Evolutionary conservation across 2,329 filamentous ascomycete genomes (phyloP).

Genomic region (Colletotrichum limetticola): DNA sequence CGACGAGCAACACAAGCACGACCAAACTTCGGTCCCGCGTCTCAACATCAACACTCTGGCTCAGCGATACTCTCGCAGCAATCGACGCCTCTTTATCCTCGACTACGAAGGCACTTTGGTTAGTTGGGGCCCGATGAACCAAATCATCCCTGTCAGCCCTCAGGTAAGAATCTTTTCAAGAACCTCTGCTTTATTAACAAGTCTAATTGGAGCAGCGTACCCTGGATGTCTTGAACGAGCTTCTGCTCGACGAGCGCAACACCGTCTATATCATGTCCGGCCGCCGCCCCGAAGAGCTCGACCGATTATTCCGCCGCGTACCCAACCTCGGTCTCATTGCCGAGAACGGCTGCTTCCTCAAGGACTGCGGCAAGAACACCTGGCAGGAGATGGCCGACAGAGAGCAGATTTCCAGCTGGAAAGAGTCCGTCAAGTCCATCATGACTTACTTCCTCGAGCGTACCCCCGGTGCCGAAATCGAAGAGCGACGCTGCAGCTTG

Average conservation of each 20-base stretch:
- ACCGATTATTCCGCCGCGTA: constrained; percentile 85
- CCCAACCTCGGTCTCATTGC: constrained; percentile 89
- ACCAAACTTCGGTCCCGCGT: constrained; percentile 87
- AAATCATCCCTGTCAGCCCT: constrained; percentile 87
- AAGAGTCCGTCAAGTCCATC: constrained; percentile 83
- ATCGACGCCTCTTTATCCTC: constrained; percentile 83
- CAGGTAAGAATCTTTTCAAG: constrained; percentile 51
- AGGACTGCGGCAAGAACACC: constrained; percentile 71
- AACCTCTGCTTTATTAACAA: neutral
- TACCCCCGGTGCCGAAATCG: constrained; percentile 86
- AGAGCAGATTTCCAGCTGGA: constrained; percentile 79
- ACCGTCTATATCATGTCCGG: constrained; percentile 95
- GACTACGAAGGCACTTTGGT: constrained; percentile 96
- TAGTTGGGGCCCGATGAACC: constrained; percentile 84
- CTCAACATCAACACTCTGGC: constrained; percentile 75
- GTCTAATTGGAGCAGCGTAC: constrained; percentile 67
- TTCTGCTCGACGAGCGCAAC: constrained; percentile 83
- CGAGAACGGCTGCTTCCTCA: constrained; percentile 93
- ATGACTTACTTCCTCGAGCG: constrained; percentile 91
- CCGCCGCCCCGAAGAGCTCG: constrained; percentile 86
- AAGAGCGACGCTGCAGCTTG: constrained; percentile 91
- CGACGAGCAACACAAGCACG: constrained; percentile 85
- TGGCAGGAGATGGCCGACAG: constrained; percentile 86
- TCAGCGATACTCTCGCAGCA: constrained; percentile 72
- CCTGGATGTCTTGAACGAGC: constrained; percentile 82